A percentile compares a stretch with the other conserved stretches of the same genome.
These are phyloP conservation scores for Pichia kluyveri DNA, from an alignment of 805 yeast genomes.

Conservation along the genomic window DNA sequence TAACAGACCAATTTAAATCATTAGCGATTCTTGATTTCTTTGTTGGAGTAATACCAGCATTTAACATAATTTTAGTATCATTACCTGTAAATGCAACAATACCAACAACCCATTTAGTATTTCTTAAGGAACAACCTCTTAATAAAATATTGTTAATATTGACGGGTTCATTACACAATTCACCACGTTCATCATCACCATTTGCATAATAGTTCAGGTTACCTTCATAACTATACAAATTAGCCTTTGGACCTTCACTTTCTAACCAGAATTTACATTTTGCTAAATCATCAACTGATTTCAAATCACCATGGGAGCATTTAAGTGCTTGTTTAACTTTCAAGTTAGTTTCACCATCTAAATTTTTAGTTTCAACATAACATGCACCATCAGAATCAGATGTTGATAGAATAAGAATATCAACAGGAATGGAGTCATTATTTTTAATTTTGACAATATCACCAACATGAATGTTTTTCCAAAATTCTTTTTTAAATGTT, in stretches of 20 bases:
- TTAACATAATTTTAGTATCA: conserved; percentile 75
- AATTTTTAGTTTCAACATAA: conserved; percentile 70
- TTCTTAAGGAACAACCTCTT: conserved; percentile 72
- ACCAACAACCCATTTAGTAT: conserved; percentile 79
- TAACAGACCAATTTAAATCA: conserved; percentile 62
- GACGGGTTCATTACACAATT: conserved; percentile 48
- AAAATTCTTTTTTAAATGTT: conserved; percentile 35
- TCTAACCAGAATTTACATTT: conserved; percentile 58
- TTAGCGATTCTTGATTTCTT: conserved; percentile 66
- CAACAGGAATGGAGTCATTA: conserved; percentile 76
- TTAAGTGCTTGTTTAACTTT: conserved; percentile 70
- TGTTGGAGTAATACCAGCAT: conserved; percentile 72
- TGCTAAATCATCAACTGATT: conserved; percentile 37
- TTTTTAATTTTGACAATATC: conserved; percentile 59
- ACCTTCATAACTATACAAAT: conserved; percentile 70
- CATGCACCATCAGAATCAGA: conserved; percentile 61
- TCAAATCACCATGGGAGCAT: conserved; percentile 33
- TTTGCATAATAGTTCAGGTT: conserved; percentile 40
- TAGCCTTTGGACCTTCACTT: conserved; percentile 78
- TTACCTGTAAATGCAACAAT: conserved; percentile 68
- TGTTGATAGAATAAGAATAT: conserved; percentile 55
- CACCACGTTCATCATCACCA: conserved; percentile 28
- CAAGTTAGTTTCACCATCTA: conserved; percentile 75
- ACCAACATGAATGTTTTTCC: conserved; percentile 74
- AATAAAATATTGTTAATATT: conserved; percentile 60